Evolutionary conservation across 1,284 basidiomycete species (phyloP), one percentile per base, ranked within the genome.

Genomic region (Fereydounia khargensis): DNA sequence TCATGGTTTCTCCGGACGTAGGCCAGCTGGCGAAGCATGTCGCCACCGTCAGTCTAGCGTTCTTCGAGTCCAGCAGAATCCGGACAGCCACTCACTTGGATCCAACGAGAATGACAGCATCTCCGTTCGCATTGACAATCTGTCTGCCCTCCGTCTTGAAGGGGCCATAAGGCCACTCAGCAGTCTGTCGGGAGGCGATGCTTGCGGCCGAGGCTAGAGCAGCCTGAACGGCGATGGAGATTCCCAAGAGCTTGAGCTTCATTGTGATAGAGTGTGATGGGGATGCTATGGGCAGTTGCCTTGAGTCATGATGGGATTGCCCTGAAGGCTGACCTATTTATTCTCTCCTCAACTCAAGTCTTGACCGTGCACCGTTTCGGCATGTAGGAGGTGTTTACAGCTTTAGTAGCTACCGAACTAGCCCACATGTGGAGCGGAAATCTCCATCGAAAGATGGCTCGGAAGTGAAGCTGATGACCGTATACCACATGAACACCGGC

Each of bases 1-100:
- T 35, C 51, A 54, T 59, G 33, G 47, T 50, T 33, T 59, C 56
- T 14, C 56, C 56, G 6, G 47, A 50, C 14, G 42, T 46, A 3
- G 56, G 56, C 56, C 56, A 59, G 41, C 21, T 38, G 35, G 13
- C 4, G 25, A 27, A 14, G 8, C 25, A 14, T 27, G 25, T 8
- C 25, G 25, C 14, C 25, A 27, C 8, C 8, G 25, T 14, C 8
- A 27, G 8, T 27, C 25, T 8, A 27, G 8, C 25, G 25, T 14
- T 27, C 8, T 8, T 27, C 25, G 25, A 27, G 6, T n/a, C n/a
- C 14, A 30, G 28, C 6, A 30, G 28, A 16, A 30, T 16, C 6
- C 24, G 24, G 14, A 27, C 8, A 14, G 24, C 24, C 7, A 30
- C 28, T 30, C 28, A 30, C 28, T 57, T 57, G 33, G 54, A 51